Evolutionary conservation across 2,329 filamentous ascomycete species (phyloP).

Genomic region (Gyromitra esculenta): DNA sequence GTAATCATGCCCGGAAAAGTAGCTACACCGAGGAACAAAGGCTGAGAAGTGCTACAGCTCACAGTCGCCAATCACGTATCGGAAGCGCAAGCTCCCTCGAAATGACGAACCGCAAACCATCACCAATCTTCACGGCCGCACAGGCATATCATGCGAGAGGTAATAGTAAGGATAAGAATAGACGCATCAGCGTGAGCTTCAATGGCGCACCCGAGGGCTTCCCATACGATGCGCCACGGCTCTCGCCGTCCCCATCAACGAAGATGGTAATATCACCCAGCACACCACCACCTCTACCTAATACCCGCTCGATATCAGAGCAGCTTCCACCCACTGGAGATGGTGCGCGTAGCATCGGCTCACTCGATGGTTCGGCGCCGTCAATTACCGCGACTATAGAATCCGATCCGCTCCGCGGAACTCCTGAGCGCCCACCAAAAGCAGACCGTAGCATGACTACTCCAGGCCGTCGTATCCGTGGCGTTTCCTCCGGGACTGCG

Average conservation of each 20-base stretch:
- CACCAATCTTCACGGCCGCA: slow-evolving; percentile 50
- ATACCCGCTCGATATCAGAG: slow-evolving; percentile 50
- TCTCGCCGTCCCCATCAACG: slow-evolving; percentile 39
- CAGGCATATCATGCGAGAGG: slow-evolving; percentile 52
- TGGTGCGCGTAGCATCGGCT: slow-evolving; percentile 41
- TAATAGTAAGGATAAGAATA: slow-evolving; percentile 52
- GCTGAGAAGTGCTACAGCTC: slow-evolving; percentile 62
- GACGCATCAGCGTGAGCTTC: slow-evolving; percentile 45
- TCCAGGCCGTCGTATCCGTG: slow-evolving; percentile 67
- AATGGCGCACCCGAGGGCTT: slow-evolving; percentile 50
- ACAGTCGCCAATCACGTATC: slow-evolving; percentile 56
- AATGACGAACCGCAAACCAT: slow-evolving; percentile 43
- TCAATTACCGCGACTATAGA: slow-evolving; percentile 77
- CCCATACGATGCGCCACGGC: slow-evolving; percentile 45
- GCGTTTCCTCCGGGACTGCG: slow-evolving; percentile 50
- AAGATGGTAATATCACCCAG: slow-evolving; percentile 40
- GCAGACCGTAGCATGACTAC: slow-evolving; percentile 64
- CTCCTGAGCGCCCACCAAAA: slow-evolving; percentile 66
- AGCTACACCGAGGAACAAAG: slow-evolving; percentile 81
- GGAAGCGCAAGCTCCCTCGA: slow-evolving; percentile 50
- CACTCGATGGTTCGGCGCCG: slow-evolving; percentile 60
- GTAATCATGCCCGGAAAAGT: slow-evolving; percentile 73
- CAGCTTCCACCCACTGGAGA: slow-evolving; percentile 36
- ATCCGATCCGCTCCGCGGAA: slow-evolving; percentile 68
- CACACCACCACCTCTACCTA: slow-evolving; percentile 34